These are phyloP conservation scores for Chrysoporthe cubensis DNA, from an alignment of 2,329 filamentous ascomycete species.

Conservation along the genomic window DNA sequence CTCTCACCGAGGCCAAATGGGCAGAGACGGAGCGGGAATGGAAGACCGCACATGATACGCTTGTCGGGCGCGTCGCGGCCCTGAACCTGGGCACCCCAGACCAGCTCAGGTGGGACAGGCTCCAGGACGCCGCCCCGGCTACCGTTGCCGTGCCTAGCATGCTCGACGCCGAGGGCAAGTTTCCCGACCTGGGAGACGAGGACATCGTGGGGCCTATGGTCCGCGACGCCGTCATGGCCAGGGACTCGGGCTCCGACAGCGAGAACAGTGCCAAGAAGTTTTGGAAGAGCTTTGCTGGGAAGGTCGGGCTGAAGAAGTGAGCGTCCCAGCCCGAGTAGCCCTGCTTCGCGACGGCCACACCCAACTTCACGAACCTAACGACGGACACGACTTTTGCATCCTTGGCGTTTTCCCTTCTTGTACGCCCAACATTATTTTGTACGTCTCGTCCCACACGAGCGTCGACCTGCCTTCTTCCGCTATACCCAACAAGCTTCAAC, in stretches of 20 bases:
- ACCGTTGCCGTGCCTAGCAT: constrained; percentile 72
- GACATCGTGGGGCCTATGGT: constrained; percentile 95
- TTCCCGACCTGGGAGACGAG: constrained; percentile 83
- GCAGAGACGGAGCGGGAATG: constrained; percentile 75
- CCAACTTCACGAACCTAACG: constrained; percentile 21
- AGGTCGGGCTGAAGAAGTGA: constrained; percentile 44
- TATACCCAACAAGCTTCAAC: constrained; percentile 12
- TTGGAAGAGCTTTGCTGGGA: constrained; percentile 53
- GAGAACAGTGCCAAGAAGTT: constrained; percentile 49
- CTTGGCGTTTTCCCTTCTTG: constrained; percentile 7
- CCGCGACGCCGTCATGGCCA: constrained; percentile 58
- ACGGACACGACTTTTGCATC: constrained; percentile 26
- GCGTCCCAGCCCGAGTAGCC: background rate
- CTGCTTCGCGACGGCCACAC: background rate
- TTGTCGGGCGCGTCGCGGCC: constrained; percentile 57
- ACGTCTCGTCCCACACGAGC: background rate
- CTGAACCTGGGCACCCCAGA: constrained; percentile 35
- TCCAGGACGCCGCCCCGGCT: constrained; percentile 60
- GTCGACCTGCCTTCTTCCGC: constrained; percentile 2
- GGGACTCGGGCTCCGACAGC: constrained; percentile 45
- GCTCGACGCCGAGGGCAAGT: constrained; percentile 77
- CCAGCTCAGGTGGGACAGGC: constrained; percentile 42
- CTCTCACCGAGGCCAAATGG: constrained; percentile 88
- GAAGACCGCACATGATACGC: constrained; percentile 70
- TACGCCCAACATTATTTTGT: background rate